Evolutionary conservation across 441 rosid genomes (phyloP), one percentile per base, ranked within the genome.

Genomic region (Euphorbia corollata): DNA sequence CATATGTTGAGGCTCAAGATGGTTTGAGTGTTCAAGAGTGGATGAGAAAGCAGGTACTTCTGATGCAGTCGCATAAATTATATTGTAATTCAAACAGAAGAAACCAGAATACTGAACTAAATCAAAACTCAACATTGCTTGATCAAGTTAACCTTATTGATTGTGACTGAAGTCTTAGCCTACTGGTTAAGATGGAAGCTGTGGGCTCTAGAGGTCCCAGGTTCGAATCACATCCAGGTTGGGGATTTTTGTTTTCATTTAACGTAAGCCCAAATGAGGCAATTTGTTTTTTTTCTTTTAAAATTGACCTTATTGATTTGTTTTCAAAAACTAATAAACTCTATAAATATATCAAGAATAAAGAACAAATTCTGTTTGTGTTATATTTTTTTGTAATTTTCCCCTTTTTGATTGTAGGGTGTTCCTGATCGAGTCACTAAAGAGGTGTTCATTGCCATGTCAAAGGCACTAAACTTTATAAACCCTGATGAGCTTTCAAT

Each of bases 1-100:
- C 93, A 63, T 92, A 92, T 81, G 98, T 92, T 59, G 92, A 92
- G 76, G 97, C 97, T 71, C 98, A 92, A 79, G 98, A 92, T 83
- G 92, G 92, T 79, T 71, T 90, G 71, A 73, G 75, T 61, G 97
- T 88, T 75, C 78, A 86, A 78, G 91, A 92, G 48, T 90, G 97
- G 98, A 92, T 90, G 97, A 75, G 74, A 79, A 86, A 87, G 78
- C 97, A 90, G 90, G 97, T 86, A 74, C 68, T 12, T 70, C 67
- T 64, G 67, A 9, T 64, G 51, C 27, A 50, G 10, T 32, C 63
- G 8, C 54, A 50, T 50, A 16, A 18, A 50, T 16, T 13, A 32
- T 18, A 24, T 20, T 67, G 38, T 8, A 55, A 55, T 43, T 20
- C 23, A 54, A 43, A 57, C 18, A 3, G 41, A 54, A 36, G 47